A percentile compares a stretch with the other conserved stretches of the same genome.
Evolutionary conservation across 805 yeast genomes (phyloP).

Genomic region (Monosporozyma solicola): DNA sequence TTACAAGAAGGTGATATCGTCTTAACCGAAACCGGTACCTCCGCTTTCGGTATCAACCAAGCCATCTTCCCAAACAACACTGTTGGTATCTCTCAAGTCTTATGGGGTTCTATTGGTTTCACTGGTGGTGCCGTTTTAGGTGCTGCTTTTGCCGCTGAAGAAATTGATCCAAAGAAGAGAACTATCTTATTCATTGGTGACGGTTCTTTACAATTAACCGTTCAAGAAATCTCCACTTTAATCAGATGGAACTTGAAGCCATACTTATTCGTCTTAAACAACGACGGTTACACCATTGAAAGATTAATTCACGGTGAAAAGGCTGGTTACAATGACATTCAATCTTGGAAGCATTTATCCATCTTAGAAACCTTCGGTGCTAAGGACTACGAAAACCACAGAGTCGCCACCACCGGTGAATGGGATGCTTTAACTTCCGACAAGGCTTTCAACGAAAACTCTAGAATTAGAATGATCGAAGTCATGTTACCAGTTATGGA

Average conservation of each 20-base stretch:
- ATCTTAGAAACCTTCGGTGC: conserved; percentile 45
- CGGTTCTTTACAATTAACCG: conserved; percentile 68
- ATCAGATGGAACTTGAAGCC: conserved; percentile 59
- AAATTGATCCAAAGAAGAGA: conserved; percentile 51
- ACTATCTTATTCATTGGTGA: conserved; percentile 64
- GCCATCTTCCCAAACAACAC: conserved; percentile 55
- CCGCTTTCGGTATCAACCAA: conserved; percentile 63
- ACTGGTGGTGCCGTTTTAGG: conserved; percentile 61
- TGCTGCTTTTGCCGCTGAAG: conserved; percentile 61
- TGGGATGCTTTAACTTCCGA: conserved; percentile 42
- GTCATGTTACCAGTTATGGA: conserved; percentile 61
- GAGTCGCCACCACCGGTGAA: conserved; percentile 50
- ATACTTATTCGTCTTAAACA: conserved; percentile 60
- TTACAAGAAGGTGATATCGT: conserved; percentile 58
- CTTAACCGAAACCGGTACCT: conserved; percentile 67
- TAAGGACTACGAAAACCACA: conserved; percentile 43
- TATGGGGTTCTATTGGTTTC: conserved; percentile 72
- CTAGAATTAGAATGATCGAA: conserved; percentile 57
- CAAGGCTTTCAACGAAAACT: conserved; percentile 42
- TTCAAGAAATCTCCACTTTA: conserved; percentile 64
- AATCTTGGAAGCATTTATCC: conserved; percentile 57
- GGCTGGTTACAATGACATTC: conserved; percentile 59
- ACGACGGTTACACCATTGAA: conserved; percentile 69
- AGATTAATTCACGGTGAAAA: conserved; percentile 62
- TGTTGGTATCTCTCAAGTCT: conserved; percentile 61